Base-by-base conservation (phyloP, 768 basidiomycete species). In the Tremella yokohamensis region DNA sequence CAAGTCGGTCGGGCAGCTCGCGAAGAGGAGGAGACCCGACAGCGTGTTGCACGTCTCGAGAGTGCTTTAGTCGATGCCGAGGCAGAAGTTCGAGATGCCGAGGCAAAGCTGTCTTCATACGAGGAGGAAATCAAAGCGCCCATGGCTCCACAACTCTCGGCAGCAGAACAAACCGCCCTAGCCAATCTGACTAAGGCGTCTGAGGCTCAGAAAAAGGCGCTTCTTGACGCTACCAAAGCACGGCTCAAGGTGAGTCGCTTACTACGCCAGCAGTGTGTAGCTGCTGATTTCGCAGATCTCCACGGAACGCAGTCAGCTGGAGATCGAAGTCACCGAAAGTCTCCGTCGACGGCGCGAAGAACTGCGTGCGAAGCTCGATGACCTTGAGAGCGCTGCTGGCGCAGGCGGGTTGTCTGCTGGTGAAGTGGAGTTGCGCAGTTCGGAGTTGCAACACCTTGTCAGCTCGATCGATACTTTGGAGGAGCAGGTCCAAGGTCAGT, bases 281-380 rank as follows among this genome's bases (percentile, higher is more conserved):
- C 7, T 18, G 20, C 52, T 63, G 49, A 62, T 34, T 15, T 9
- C 38, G 7, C 20, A 89, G 87, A 76, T 90, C 62, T 85, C 88
- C 40, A 82, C 84, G 12, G 81, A 81, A 62, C 91, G 89, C 78
- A 89, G 87, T 69, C 77, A 86, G 3, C 77, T 96, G 25, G 91
- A 96, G 72, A 93, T 96, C 54, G 94, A 98, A 74, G 81, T 98
- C 48, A 90, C 88, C 62, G 96, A 99, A 75, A 86, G 86, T 65
- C 81, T 98, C 13, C 82, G 85, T 19, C 83, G 93, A 8, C 82
- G 87, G 22, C 82, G 84, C 44, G 87, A 90, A 50, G 94, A 93
- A 64, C 71, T 98, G 8, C 83, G 84, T 50, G 76, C 78, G 34
- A 87, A 87, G 73, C 78, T 97, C 11, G 92, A 96, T 62, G 20